A percentile compares a stretch with the other conserved stretches of the same genome.
Evolutionary conservation across 495 filamentous ascomycete species (phyloP).

Genomic region (Neurospora discreta): DNA sequence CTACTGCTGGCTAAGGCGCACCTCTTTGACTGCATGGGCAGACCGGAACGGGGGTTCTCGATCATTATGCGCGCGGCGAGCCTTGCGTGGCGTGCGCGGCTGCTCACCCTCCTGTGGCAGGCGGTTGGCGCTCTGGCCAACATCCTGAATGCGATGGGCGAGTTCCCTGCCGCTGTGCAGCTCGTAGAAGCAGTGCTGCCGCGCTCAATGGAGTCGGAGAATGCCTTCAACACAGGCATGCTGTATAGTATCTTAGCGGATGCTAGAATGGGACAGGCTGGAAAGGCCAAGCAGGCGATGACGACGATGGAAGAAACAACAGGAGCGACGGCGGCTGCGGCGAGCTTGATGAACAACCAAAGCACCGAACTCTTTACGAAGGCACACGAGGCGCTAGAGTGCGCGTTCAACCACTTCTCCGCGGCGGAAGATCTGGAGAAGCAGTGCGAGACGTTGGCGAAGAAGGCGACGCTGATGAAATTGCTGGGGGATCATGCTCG

Average conservation of each 20-base stretch:
- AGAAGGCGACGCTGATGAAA: conserved; percentile 74
- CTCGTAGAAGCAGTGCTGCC: conserved; percentile 68
- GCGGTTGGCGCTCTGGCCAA: conserved; percentile 57
- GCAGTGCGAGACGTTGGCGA: conserved; percentile 75
- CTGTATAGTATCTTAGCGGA: conserved; percentile 72
- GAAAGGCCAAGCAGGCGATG: conserved; percentile 20
- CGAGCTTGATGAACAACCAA: conserved; percentile 7
- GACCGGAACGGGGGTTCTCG: conserved; percentile 73
- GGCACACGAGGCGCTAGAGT: conserved; percentile 57
- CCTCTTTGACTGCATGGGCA: conserved; percentile 57
- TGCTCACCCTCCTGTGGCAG: conserved; percentile 68
- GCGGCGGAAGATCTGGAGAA: conserved; percentile 62
- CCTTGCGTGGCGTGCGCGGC: conserved; percentile 58
- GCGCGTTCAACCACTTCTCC: conserved; percentile 52
- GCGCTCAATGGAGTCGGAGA: conserved; percentile 68
- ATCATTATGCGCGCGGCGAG: conserved; percentile 69
- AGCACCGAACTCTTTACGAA: conserved; percentile 51
- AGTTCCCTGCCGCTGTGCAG: conserved; percentile 58
- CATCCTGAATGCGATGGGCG: conserved; percentile 59
- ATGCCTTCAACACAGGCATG: conserved; percentile 50
- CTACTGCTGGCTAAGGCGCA: conserved; percentile 67
- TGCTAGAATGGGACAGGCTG: conserved; percentile 73
- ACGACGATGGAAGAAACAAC: conserved; percentile 5
- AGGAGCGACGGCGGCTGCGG: neutral
- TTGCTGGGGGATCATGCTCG: conserved; percentile 57